These are phyloP conservation scores for Lipomyces orientalis DNA, from an alignment of 805 yeast species.

Conservation along the genomic window DNA sequence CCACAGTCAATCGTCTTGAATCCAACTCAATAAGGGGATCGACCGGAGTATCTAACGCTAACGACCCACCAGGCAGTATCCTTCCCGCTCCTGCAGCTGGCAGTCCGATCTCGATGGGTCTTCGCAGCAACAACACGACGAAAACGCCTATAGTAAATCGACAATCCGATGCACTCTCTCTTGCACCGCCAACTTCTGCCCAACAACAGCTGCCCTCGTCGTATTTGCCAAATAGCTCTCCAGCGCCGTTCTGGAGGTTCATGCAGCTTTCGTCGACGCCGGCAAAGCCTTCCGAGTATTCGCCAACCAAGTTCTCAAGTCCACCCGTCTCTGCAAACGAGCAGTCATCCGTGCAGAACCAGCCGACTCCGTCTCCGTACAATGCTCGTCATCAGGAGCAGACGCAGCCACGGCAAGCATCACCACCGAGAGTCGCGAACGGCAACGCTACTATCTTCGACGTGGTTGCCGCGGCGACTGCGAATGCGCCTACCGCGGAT, in stretches of 20 bases:
- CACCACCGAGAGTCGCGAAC: not conserved
- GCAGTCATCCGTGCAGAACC: slow-evolving; percentile 31
- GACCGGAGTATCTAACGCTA: not conserved
- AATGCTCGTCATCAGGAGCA: slow-evolving; percentile 5
- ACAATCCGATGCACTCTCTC: slow-evolving; percentile 37
- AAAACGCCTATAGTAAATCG: slow-evolving; percentile 36
- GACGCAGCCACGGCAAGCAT: not conserved
- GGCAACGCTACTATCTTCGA: slow-evolving; percentile 24
- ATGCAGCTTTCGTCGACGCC: slow-evolving; percentile 67
- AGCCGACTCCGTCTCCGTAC: slow-evolving; percentile 15
- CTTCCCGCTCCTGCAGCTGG: slow-evolving; percentile 16
- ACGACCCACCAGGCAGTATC: not conserved
- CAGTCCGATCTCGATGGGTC: slow-evolving; percentile 31
- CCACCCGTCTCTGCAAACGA: slow-evolving; percentile 36
- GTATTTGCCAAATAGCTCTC: slow-evolving; percentile 67
- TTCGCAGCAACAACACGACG: slow-evolving; percentile 26
- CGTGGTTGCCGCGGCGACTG: slow-evolving; percentile 17
- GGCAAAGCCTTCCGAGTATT: slow-evolving; percentile 38
- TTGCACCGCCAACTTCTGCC: slow-evolving; percentile 49
- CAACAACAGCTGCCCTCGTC: slow-evolving; percentile 49
- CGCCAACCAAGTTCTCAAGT: slow-evolving; percentile 43
- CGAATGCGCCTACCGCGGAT: slow-evolving; percentile 16
- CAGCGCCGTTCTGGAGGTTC: slow-evolving; percentile 87
- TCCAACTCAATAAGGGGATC: not conserved
- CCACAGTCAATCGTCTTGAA: not conserved